Conservation (phyloP, 176 grass and related monocot genomes). For the Hsuehochloa calcarea region DNA sequence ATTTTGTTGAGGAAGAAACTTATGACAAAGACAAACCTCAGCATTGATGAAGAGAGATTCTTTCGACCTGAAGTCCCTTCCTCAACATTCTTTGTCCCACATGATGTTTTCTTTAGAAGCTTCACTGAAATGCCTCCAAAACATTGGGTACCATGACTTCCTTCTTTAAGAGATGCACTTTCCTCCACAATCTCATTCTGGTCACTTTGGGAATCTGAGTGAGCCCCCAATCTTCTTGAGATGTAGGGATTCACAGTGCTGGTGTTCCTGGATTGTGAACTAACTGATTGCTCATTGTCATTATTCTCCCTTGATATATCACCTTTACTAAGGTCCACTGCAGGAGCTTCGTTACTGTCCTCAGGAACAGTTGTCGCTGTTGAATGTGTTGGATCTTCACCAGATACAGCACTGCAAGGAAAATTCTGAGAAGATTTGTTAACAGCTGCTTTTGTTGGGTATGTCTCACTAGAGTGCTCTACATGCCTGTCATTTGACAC, state of each 20-base stretch:
- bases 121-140: constrained; percentile 21
- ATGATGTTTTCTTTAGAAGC: constrained; percentile 33
- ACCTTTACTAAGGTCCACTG: constrained; percentile 24
- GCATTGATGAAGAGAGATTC: constrained; percentile 36
- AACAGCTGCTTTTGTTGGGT: constrained; percentile 34
- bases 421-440: constrained; percentile 37
- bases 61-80: constrained; percentile 45
- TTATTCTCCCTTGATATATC: constrained; percentile 46
- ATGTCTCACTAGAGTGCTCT: constrained; percentile 40
- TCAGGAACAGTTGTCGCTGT: constrained; percentile 23
- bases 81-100: constrained; percentile 28
- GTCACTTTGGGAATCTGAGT: constrained; percentile 29
- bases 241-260: constrained; percentile 52
- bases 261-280: constrained; percentile 57
- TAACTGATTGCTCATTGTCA: constrained; percentile 30
- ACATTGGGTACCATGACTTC: constrained; percentile 47
- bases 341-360: constrained; percentile 30
- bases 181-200: constrained; percentile 40
- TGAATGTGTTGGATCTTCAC: constrained; percentile 40
- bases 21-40: constrained; percentile 39
- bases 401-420: constrained; percentile 32
- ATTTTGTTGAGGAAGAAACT: constrained; percentile 18
- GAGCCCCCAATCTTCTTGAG: constrained; percentile 30
- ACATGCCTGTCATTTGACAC: neutral
- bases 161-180: constrained; percentile 42